These are phyloP conservation scores for Diplodia corticola DNA, from an alignment of 2,329 filamentous ascomycete genomes.

Conservation along the genomic window DNA sequence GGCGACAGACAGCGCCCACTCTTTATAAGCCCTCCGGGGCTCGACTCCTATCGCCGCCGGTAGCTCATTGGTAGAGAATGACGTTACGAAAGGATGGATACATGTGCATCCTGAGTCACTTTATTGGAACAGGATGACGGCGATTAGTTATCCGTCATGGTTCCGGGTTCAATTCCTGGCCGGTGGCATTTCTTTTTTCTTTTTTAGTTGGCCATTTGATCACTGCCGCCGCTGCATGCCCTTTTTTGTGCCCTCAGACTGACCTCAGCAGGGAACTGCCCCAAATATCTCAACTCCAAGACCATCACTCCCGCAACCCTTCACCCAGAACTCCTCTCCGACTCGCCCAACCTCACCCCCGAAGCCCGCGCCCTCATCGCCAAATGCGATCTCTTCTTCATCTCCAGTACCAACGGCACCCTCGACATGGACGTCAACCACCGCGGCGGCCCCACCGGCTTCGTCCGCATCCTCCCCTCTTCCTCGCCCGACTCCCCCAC, in stretches of 20 bases:
- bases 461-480: slow-evolving; percentile 67
- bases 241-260: too few species aligned
- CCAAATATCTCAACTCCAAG: slow-evolving; percentile 83
- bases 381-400: slow-evolving; percentile 73
- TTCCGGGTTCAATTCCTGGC: not conserved
- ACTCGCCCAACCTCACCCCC: slow-evolving; percentile 50
- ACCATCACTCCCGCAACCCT: slow-evolving; percentile 58
- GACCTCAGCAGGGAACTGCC: slow-evolving; percentile 66
- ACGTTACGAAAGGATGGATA: not conserved
- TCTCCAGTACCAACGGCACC: slow-evolving; percentile 64
- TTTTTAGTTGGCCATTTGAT: not conserved
- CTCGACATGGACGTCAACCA: slow-evolving; percentile 81
- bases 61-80: not conserved
- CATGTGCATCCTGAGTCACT: not conserved
- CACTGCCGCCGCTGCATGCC: too few species aligned
- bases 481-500: slow-evolving; percentile 40
- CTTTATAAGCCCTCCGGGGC: not conserved
- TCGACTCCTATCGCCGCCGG: not conserved
- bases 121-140: too few species aligned
- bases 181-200: not conserved
- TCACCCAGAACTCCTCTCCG: slow-evolving; percentile 53
- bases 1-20: not conserved
- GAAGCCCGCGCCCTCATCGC: slow-evolving; percentile 61
- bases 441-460: slow-evolving; percentile 72
- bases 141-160: not conserved